Percentiles rank a stretch among this genome's conserved stretches.
Conservation (phyloP, 2,329 filamentous ascomycete species). For the Mycosphaerella arachidis region DNA sequence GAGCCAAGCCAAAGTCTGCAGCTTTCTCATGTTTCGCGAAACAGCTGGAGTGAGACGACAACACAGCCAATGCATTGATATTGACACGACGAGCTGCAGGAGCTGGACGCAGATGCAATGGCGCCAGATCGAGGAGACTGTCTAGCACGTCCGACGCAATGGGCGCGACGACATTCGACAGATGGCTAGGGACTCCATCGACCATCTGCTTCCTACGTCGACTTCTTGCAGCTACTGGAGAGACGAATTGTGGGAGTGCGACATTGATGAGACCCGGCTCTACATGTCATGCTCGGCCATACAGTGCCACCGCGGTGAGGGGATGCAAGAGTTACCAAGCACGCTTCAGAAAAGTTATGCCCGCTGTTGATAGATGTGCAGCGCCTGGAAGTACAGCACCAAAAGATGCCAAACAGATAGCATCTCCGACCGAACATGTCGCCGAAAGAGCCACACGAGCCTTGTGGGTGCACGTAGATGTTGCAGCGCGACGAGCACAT, state of each 20-base stretch:
- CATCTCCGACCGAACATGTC: slow-evolving; percentile 2
- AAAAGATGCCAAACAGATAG: slow-evolving; percentile 4
- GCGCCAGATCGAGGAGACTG: slow-evolving; percentile 30
- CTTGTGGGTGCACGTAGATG: slow-evolving; percentile 32
- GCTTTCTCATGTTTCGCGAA: not conserved
- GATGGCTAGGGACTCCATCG: slow-evolving; percentile 44
- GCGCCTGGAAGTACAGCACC: not conserved
- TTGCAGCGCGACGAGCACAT: slow-evolving; percentile 13
- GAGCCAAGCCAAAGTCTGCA: not conserved
- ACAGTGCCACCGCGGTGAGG: not conserved
- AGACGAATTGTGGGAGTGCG: not conserved
- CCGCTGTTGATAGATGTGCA: too few relatives aligned
- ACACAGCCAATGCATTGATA: not conserved
- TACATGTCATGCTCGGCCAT: not conserved
- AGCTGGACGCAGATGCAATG: slow-evolving; percentile 28
- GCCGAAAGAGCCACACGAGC: slow-evolving; percentile 8
- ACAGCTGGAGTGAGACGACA: not conserved
- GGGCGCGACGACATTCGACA: slow-evolving; percentile 40
- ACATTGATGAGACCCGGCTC: not conserved
- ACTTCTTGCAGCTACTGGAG: slow-evolving; percentile 20
- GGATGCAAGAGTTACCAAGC: not conserved
- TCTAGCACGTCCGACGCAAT: slow-evolving; percentile 33
- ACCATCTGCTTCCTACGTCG: slow-evolving; percentile 38
- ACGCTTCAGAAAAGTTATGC: too few relatives aligned
- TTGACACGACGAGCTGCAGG: not conserved